Evolutionary conservation across 176 grass and related monocot genomes (phyloP).

Genomic region (Musa acuminata): DNA sequence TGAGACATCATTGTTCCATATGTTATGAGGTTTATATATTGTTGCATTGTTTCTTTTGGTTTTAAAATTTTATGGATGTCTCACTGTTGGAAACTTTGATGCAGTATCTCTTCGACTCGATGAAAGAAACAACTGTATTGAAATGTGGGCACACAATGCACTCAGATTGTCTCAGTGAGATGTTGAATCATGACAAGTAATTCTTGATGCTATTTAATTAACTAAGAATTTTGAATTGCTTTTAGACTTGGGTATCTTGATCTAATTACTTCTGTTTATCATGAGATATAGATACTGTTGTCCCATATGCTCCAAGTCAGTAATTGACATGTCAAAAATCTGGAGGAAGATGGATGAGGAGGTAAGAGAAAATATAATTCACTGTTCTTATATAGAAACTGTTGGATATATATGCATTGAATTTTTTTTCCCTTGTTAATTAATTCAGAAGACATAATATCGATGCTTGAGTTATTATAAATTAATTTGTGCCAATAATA

Average conservation of each 20-base stretch:
- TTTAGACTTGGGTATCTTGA: neutral
- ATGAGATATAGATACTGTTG: conserved; percentile 55
- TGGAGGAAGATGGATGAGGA: conserved; percentile 66
- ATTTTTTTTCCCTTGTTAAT: too few relatives aligned
- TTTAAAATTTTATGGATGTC: conserved; percentile 17
- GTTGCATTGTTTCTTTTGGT: neutral
- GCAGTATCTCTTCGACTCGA: conserved; percentile 80
- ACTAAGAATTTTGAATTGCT: neutral
- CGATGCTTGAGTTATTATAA: too few relatives aligned
- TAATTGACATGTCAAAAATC: conserved; percentile 74
- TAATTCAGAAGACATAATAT: too few relatives aligned
- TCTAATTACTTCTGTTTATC: neutral
- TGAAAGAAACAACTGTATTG: conserved; percentile 63
- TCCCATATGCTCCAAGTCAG: conserved; percentile 69
- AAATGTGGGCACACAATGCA: conserved; percentile 90
- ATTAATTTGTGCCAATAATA: too few relatives aligned
- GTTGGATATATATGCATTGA: too few relatives aligned
- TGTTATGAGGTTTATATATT: conserved; percentile 62
- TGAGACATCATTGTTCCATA: conserved; percentile 84
- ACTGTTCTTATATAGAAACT: too few relatives aligned
- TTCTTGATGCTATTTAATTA: conserved; percentile 12
- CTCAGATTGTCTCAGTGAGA: conserved; percentile 63
- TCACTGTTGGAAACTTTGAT: conserved; percentile 4
- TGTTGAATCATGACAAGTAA: conserved; percentile 96
- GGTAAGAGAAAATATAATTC: conserved; percentile 25